Conservation (phyloP, 129 eudicot species). For the Sambucus nigra region DNA sequence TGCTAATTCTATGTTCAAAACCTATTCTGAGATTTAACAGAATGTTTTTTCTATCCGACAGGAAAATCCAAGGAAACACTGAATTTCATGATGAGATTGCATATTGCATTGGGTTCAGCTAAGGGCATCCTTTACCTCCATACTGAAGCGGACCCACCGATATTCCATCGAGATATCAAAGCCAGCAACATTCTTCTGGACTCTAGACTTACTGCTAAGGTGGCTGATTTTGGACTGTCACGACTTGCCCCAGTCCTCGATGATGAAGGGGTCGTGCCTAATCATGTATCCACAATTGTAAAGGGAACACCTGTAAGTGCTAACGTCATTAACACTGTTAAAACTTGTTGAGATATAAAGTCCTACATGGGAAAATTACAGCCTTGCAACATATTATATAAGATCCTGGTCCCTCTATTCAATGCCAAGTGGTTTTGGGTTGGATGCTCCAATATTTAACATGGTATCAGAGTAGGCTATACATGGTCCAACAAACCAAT, state of each 20-base stretch:
- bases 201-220: slow-evolving; percentile 60
- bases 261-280: slow-evolving; percentile 41
- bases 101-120: slow-evolving; percentile 64
- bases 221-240: slow-evolving; percentile 95
- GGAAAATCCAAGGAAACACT: slow-evolving; percentile 42
- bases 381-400: too few relatives aligned
- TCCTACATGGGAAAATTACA: too few relatives aligned
- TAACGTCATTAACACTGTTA: not conserved
- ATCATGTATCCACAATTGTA: slow-evolving; percentile 63
- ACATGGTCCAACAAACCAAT: too few relatives aligned
- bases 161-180: slow-evolving; percentile 82
- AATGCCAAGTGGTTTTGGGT: too few relatives aligned
- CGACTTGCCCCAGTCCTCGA: slow-evolving; percentile 75
- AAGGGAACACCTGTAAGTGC: slow-evolving; percentile 89
- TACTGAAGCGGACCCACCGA: slow-evolving; percentile 80
- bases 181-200: slow-evolving; percentile 83
- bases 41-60: slow-evolving; percentile 11
- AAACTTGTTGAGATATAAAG: too few relatives aligned
- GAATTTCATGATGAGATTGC: slow-evolving; percentile 53
- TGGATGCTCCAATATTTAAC: too few relatives aligned
- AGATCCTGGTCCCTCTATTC: too few relatives aligned
- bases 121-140: slow-evolving; percentile 87
- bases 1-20: not conserved
- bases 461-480: too few relatives aligned
- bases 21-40: not conserved